A percentile compares a stretch with the other conserved stretches of the same genome.
phyloP scores from a whole-genome alignment of 1,139 yeast species.

The Sugiyamaella paludigena region DNA sequence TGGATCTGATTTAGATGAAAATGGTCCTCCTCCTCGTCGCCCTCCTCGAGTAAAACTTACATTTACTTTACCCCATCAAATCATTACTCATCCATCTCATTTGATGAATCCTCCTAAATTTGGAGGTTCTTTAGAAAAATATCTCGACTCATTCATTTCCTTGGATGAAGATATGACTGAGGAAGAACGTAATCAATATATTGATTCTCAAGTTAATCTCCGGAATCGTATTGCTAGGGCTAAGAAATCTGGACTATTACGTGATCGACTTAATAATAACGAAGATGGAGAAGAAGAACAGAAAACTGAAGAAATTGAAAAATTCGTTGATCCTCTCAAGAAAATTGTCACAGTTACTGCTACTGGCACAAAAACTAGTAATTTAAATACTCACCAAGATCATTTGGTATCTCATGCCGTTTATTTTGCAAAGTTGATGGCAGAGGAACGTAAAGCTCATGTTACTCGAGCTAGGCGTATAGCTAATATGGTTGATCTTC shows the following conservation, averaged over 20 bases:
- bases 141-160: constrained; percentile 51
- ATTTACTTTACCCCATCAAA: constrained; percentile 7
- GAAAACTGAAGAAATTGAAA: constrained; percentile 33
- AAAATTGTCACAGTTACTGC: constrained; percentile 18
- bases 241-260: constrained; percentile 48
- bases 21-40: background rate
- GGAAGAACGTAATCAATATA: constrained; percentile 48
- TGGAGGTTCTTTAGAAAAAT: constrained; percentile 41
- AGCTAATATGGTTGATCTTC: constrained; percentile 79
- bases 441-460: constrained; percentile 64
- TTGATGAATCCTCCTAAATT: constrained; percentile 43
- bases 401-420: constrained; percentile 75
- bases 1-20: constrained; percentile 5
- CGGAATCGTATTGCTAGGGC: constrained; percentile 54
- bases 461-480: constrained; percentile 68
- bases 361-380: constrained; percentile 23
- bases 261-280: constrained; percentile 35
- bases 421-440: constrained; percentile 66
- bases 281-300: constrained; percentile 40
- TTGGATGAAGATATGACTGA: constrained; percentile 54
- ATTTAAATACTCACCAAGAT: constrained; percentile 56
- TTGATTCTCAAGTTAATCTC: constrained; percentile 46
- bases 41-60: constrained; percentile 11
- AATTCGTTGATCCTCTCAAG: constrained; percentile 40
- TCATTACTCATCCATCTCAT: constrained; percentile 71